These are phyloP conservation scores for Aspergillus uvarum DNA, from an alignment of 2,329 filamentous ascomycete genomes.

Conservation along the genomic window DNA sequence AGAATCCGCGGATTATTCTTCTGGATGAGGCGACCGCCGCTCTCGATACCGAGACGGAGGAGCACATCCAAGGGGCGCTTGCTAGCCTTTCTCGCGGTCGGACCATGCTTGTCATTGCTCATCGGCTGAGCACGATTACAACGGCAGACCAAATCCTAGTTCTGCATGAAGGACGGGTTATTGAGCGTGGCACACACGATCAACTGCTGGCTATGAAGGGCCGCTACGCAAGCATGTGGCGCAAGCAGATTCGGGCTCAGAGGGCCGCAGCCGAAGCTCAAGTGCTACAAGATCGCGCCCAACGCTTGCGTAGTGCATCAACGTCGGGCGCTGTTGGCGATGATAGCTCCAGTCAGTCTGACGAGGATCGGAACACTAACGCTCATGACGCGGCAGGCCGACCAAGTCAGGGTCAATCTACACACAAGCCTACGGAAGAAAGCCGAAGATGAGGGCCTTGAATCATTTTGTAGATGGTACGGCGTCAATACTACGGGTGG, in stretches of 20 bases:
- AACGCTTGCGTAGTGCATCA: conserved; percentile 44
- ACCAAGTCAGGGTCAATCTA: conserved; percentile 20
- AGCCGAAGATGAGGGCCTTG: conserved; percentile 8
- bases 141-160: conserved; percentile 84
- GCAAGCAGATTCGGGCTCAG: conserved; percentile 79
- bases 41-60: conserved; percentile 86
- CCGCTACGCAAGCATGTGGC: conserved; percentile 83
- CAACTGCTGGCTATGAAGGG: conserved; percentile 70
- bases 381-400: conserved; percentile 16
- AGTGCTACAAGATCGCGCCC: conserved; percentile 44
- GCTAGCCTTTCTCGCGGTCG: conserved; percentile 78
- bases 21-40: conserved; percentile 91
- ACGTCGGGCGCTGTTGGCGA: conserved; percentile 39
- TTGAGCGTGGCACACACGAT: conserved; percentile 75
- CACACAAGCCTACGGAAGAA: conserved; percentile 56
- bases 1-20: conserved; percentile 87
- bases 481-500: conserved; percentile 33
- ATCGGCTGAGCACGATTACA: conserved; percentile 81
- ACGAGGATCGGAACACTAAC: conserved; percentile 43
- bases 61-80: conserved; percentile 86
- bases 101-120: conserved; percentile 93
- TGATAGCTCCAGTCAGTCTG: conserved; percentile 51
- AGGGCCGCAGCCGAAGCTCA: conserved; percentile 63
- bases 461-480: not conserved
- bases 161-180: conserved; percentile 71